Evolutionary conservation across 2,329 filamentous ascomycete genomes (phyloP).

Genomic region (Incumbomyces delicatus): DNA sequence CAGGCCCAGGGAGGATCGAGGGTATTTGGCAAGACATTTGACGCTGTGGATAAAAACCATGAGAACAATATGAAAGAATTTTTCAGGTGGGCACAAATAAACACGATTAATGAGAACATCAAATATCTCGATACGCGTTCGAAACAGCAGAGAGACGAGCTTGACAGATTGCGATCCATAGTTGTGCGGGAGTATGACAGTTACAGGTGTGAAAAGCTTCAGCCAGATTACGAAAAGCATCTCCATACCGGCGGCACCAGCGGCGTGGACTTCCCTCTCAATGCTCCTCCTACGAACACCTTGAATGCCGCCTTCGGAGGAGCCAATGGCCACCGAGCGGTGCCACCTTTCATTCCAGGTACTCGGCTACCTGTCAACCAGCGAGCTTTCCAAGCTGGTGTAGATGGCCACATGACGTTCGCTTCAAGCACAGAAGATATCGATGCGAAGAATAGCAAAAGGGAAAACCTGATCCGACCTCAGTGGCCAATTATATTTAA

Average conservation of each 20-base stretch:
- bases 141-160: not conserved
- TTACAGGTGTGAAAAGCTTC: conserved; percentile 10
- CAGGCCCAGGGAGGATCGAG: conserved; percentile 27
- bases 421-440: not conserved
- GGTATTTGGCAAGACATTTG: conserved; percentile 38
- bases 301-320: not conserved
- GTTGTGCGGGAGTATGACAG: conserved; percentile 14
- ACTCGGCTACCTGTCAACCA: not conserved
- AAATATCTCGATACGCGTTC: conserved; percentile 6
- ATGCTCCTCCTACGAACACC: not conserved
- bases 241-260: conserved; percentile 2
- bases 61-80: conserved; percentile 16
- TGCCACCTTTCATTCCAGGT: not conserved
- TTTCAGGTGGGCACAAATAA: conserved; percentile 20
- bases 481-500: conserved; percentile 22
- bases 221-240: conserved; percentile 8
- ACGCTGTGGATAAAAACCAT: conserved; percentile 26
- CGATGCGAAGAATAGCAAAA: not conserved
- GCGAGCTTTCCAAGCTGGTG: not conserved
- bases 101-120: conserved; percentile 18
- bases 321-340: not conserved
- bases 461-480: conserved; percentile 1
- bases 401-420: not conserved
- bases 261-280: not conserved
- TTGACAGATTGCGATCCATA: not conserved